phyloP scores from a whole-genome alignment of 176 grass and related monocot species.

The Oryza brachyantha region DNA sequence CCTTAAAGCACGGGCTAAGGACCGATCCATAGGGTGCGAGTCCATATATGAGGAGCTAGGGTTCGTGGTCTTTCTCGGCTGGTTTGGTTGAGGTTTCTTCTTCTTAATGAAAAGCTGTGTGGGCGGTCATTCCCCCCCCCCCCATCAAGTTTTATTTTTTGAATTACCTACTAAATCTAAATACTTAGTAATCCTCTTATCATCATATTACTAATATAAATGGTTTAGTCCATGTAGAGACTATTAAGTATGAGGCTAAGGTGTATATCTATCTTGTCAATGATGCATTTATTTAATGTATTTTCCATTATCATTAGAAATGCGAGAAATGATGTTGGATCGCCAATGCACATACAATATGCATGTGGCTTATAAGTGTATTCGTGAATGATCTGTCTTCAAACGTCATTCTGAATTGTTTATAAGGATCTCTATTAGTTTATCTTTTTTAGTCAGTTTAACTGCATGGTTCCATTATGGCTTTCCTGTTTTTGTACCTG shows the following conservation, averaged over 20 bases:
- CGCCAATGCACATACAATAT: background rate
- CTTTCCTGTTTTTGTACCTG: background rate
- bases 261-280: background rate
- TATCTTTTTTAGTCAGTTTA: background rate
- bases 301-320: background rate
- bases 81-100: too few species aligned
- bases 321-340: background rate
- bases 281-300: background rate
- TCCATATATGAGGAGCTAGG: too few species aligned
- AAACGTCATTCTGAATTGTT: constrained; percentile 19
- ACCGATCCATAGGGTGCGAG: too few species aligned
- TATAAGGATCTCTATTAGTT: background rate
- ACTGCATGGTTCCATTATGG: constrained; percentile 3
- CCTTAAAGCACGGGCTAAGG: too few species aligned
- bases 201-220: constrained; percentile 19
- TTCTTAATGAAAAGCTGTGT: too few species aligned
- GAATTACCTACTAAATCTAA: too few species aligned
- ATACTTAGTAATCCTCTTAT: background rate
- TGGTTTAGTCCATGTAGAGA: background rate
- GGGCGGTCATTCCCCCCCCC: too few species aligned
- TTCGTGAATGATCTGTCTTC: background rate
- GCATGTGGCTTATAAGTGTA: background rate
- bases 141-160: too few species aligned
- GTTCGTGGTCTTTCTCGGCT: too few species aligned
- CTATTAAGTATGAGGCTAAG: background rate